phyloP scores from a whole-genome alignment of 345 rosid genomes.

The Arabidopsis arenosa region DNA sequence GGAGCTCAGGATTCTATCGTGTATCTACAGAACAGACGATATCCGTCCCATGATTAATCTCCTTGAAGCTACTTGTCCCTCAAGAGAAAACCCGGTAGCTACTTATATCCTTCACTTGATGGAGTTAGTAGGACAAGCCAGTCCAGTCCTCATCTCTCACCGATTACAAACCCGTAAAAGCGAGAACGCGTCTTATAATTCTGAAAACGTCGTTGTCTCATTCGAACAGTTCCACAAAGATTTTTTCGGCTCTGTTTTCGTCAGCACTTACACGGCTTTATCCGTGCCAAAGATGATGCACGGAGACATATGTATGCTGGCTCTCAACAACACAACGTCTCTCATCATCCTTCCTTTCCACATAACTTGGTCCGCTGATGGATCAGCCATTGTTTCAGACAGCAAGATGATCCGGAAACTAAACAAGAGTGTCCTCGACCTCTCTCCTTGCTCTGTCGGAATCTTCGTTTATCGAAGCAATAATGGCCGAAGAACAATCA shows the following conservation, averaged over 20 bases:
- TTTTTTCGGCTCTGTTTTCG: constrained; percentile 35
- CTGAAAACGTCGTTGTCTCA: constrained; percentile 34
- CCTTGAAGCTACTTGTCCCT: constrained; percentile 40
- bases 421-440: constrained; percentile 47
- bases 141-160: constrained; percentile 44
- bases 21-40: constrained; percentile 55
- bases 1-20: constrained; percentile 53
- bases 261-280: constrained; percentile 45
- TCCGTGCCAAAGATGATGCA: constrained; percentile 49
- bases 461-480: constrained; percentile 42
- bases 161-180: constrained; percentile 35
- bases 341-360: constrained; percentile 55
- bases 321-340: constrained; percentile 48
- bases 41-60: constrained; percentile 46
- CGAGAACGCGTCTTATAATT: constrained; percentile 29
- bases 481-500: constrained; percentile 33
- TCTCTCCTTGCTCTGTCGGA: constrained; percentile 56
- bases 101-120: constrained; percentile 41
- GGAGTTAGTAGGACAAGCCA: constrained; percentile 43
- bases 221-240: constrained; percentile 41
- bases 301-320: constrained; percentile 53
- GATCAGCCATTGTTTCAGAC: constrained; percentile 46
- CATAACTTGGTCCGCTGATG: constrained; percentile 45
- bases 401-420: constrained; percentile 36
- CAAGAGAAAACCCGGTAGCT: constrained; percentile 37